Base-by-base conservation (phyloP, 305 asterid species). In the Plantago lanceolata region DNA sequence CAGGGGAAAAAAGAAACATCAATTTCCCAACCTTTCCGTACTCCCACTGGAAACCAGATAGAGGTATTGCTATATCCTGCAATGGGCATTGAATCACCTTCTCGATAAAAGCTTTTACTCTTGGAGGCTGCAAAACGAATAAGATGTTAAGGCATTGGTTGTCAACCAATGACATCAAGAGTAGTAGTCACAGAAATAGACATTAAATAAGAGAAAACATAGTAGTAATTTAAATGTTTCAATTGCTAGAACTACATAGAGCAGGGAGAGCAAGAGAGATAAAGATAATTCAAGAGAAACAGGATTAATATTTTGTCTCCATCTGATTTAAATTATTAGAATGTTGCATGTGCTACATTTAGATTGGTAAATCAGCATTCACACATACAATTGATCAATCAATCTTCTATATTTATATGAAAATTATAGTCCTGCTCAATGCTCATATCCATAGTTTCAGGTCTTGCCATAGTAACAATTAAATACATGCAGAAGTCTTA, bases 41-140 rank as follows among this genome's bases (percentile, higher is more conserved):
- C 76, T 92, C 98, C 98, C 97, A 92, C 40, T 68, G 82, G 75
- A 92, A 92, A 50, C 96, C 96, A 66, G 96, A 87, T 33, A 92
- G 96, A 31, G 96, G 97, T 67, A 85, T 89, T 44, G 95, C 97
- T 76, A 89, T 82, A 77, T 92, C 98, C 76, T 87, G 97, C 75
- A 92, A 80, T 35, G 98, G 98, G 72, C 96, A 89, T 68, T 92
- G 97, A 67, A 92, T 89, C 74, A 89, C 98, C 91, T 89, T 89
- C 71, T 92, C 98, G 18, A 85, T 82, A 70, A 92, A 89, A 60
- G 84, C 82, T 76, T 92, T 92, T 79, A 92, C 77, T 67, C 65
- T 84, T 47, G 92, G 83, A 66, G 96, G 89, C 98, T 92, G 94
- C 77, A 81, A 56, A n/a, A 76, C 71, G 63, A 72, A 48, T 18